Evolutionary conservation across 495 filamentous ascomycete species (phyloP), one percentile per base, ranked within the genome.

Genomic region (Xylaria bambusicola): DNA sequence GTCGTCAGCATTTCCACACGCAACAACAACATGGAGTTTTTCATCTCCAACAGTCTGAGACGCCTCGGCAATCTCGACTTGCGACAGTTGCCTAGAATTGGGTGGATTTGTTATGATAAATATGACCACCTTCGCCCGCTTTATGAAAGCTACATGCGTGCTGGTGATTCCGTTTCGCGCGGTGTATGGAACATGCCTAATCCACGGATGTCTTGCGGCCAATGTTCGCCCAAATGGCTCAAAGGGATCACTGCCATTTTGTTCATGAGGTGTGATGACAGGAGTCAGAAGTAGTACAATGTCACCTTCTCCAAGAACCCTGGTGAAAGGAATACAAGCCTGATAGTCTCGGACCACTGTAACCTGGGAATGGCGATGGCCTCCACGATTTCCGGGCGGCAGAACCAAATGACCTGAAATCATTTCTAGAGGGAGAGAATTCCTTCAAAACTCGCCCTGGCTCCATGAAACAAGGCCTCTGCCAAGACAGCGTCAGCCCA

Each of bases 131-230:
- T 77, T 72, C 3, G 82, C 82, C 62, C 80, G 71, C 62, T 78
- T 80, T 56, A 87, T 82, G 65, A 86, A 84, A 23, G 76, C 80
- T n/a, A 77, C 74, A 66, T 87, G 84, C 7, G 77, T 83, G 42
- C 72, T 75, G 6, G 82, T 87, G 56, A 87, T 82, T 13, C 83
- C 83, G 46, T 80, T 78, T 26, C 72, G 76, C 18, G 77, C 75
- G 6, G 78, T 78, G 55, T 87, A 87, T 21, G 84, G 84, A 54
- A 86, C 82, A 62, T 87, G 84, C 38, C 81, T 79, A 61, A 87
- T 73, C 72, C 76, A 80, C 1, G 76, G 71, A 64, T 86, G 83
- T 52, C 76, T 72, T 21, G 56, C 70, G 4, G 83, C 82, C 60
- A 87, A 67, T 13, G 82, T 78, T 51, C 74, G 76, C 27, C 84